A percentile compares a stretch with the other conserved stretches of the same genome.
Conservation (phyloP, 768 basidiomycete genomes). For the Gloeophyllum trabeum region DNA sequence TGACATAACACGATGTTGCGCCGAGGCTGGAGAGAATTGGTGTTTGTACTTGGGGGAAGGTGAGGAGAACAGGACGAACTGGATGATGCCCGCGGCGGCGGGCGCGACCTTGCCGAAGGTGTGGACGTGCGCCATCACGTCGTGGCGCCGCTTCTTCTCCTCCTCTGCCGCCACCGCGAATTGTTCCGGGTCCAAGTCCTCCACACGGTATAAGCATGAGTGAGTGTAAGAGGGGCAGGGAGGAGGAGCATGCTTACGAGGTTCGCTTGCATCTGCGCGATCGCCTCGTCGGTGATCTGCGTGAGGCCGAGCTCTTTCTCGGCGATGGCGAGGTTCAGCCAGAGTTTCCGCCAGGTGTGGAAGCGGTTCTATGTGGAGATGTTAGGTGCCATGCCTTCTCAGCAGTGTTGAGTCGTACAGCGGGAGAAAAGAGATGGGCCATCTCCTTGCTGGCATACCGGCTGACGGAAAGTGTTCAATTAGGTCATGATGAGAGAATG, state of each 20-base stretch:
- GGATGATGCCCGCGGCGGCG: constrained; percentile 92
- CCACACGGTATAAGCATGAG: not conserved
- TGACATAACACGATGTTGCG: constrained; percentile 98
- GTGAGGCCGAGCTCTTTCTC: constrained; percentile 93
- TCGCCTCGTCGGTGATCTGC: constrained; percentile 82
- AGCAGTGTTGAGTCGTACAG: constrained; percentile 34
- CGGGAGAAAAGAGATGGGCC: constrained; percentile 92
- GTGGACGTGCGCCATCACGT: constrained; percentile 99
- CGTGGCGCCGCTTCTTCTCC: constrained; percentile 95
- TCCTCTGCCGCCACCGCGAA: constrained; percentile 87
- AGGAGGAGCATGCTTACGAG: constrained; percentile 42
- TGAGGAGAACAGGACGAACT: constrained; percentile 35
- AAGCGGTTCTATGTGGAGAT: constrained; percentile 65
- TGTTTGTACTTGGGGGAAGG: not conserved
- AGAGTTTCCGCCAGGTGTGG: constrained; percentile 88
- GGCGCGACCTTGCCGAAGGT: constrained; percentile 92
- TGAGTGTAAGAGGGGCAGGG: constrained; percentile 4
- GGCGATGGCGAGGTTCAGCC: constrained; percentile 93
- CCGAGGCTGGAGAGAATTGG: constrained; percentile 49
- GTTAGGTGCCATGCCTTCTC: not conserved
- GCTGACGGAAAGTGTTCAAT: constrained; percentile 27
- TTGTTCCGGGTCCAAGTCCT: constrained; percentile 82
- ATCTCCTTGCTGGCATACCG: constrained; percentile 99
- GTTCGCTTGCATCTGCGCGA: constrained; percentile 91
- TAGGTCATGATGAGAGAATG: not conserved